Base-by-base conservation (phyloP, 805 yeast species). In the Schwanniomyces occidentalis region DNA sequence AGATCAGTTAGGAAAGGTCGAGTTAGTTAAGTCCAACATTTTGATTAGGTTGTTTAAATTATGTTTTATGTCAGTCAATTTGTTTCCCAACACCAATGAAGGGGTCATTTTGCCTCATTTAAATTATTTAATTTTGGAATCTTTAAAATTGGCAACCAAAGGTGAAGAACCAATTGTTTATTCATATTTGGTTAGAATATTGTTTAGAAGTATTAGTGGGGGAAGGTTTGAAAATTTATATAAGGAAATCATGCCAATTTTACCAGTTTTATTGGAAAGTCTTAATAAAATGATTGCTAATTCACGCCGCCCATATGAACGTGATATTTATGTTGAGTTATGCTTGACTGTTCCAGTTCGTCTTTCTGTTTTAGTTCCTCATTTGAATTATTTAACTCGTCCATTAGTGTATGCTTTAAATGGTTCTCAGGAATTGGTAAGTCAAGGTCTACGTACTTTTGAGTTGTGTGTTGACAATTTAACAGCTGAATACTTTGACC, bases 301-400 rank as follows among this genome's bases (percentile, higher is more conserved):
- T 16, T 89, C 98, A 3, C 72, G 95, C 35, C 71, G 89, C 26
- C 88, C 95, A 0, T 91, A 85, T 45, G 98, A 93, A 53, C 75
- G 95, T 35, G 98, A 93, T 54, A 78, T 93, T 3, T 93, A 90
- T 52, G 98, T 93, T 31, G 99, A 93, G 54, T 69, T 93, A 31
- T 93, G 99, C 52, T 70, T 93, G 41, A 90, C 96, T 0, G 97
- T 93, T 5, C 99, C 99, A 0, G 99, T 93, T 1, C 71, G 99
- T 39, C 66, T 93, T 17, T 87, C 96, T 39, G 96, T 91, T 0
- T 67, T 93, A 46, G 97, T 95, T 1, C 98, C 99, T 1, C 95
- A 90, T 52, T 65, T 93, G 47, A 85, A 83, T 47, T 86, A 83
- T 52, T 64, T 93, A 50, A 90, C 95, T 80, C 76, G 86, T 38